phyloP scores from a whole-genome alignment of 192 early-diverging fungal species.

The Linnemannia zychae region DNA sequence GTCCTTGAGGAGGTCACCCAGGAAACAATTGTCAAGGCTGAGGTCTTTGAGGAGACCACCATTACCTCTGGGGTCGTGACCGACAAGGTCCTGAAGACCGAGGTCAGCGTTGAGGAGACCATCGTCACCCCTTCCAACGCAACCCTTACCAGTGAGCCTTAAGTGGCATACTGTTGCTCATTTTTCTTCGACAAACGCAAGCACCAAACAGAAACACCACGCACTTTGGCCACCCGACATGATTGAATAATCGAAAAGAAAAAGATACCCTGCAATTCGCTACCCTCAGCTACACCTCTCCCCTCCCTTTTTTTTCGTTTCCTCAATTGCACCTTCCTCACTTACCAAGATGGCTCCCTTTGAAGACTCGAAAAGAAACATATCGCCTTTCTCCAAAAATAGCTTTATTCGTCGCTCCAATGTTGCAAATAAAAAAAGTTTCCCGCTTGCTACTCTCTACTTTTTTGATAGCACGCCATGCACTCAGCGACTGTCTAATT shows the following conservation, averaged over 20 bases:
- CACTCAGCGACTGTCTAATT: not conserved
- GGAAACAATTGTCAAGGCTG: slow-evolving; percentile 29
- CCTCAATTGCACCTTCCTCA: not conserved
- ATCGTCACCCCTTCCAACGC: not conserved
- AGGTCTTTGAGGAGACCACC: slow-evolving; percentile 14
- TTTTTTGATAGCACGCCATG: not conserved
- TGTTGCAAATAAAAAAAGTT: not conserved
- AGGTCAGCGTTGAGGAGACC: slow-evolving; percentile 16
- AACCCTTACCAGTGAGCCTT: not conserved
- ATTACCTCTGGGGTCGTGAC: not conserved
- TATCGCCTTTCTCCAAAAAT: not conserved
- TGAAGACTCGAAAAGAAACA: not conserved
- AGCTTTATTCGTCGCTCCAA: not conserved
- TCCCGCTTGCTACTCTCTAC: not conserved
- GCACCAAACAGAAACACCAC: not conserved
- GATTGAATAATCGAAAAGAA: not conserved
- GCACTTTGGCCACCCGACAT: not conserved
- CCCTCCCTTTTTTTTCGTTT: not conserved
- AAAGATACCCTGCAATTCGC: not conserved
- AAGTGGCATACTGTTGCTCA: not conserved
- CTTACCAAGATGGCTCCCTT: not conserved
- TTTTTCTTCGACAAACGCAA: not conserved
- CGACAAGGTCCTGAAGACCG: slow-evolving; percentile 7
- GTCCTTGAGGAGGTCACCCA: slow-evolving; percentile 6
- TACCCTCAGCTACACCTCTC: too few species aligned